These are phyloP conservation scores for Phytopythium litorale DNA, from an alignment of 352 stramenopile genomes.

Conservation along the genomic window DNA sequence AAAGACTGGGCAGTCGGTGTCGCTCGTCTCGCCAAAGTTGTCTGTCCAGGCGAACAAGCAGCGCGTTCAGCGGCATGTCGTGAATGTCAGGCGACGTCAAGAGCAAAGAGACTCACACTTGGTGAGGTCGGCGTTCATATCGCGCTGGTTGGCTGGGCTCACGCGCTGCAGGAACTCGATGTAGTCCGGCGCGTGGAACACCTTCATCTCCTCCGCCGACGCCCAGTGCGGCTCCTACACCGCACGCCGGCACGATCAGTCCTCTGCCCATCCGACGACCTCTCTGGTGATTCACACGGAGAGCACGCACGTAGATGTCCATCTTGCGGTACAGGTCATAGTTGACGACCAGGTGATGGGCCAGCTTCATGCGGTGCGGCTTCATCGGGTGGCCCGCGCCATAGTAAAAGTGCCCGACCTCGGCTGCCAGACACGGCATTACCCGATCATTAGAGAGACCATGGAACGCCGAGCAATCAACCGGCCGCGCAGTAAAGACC, in stretches of 20 bases:
- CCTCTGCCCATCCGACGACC: not conserved
- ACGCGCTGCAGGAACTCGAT: conserved; percentile 97
- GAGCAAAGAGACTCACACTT: conserved; percentile 44
- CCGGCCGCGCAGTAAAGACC: not conserved
- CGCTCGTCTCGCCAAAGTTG: conserved; percentile 91
- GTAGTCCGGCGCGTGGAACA: conserved; percentile 98
- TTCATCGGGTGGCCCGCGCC: conserved; percentile 97
- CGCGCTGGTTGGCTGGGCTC: conserved; percentile 93
- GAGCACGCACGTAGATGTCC: conserved; percentile 93
- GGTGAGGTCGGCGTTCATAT: conserved; percentile 64
- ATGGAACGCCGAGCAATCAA: conserved; percentile 8
- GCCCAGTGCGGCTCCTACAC: conserved; percentile 74
- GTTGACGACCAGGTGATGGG: conserved; percentile 97
- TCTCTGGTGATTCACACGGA: too few relatives aligned
- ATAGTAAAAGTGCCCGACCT: conserved; percentile 98
- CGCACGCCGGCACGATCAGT: not conserved
- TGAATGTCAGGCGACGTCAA: not conserved
- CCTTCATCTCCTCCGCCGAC: conserved; percentile 92
- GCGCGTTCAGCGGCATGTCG: not conserved
- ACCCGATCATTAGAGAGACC: not conserved
- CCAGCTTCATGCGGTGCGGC: conserved; percentile 95
- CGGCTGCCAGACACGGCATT: conserved; percentile 41
- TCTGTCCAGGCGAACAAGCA: conserved; percentile 44
- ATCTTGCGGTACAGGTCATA: conserved; percentile 99
- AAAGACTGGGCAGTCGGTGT: conserved; percentile 98